Evolutionary conservation across 768 basidiomycete species (phyloP).

Genomic region (Kwoniella shandongensis): DNA sequence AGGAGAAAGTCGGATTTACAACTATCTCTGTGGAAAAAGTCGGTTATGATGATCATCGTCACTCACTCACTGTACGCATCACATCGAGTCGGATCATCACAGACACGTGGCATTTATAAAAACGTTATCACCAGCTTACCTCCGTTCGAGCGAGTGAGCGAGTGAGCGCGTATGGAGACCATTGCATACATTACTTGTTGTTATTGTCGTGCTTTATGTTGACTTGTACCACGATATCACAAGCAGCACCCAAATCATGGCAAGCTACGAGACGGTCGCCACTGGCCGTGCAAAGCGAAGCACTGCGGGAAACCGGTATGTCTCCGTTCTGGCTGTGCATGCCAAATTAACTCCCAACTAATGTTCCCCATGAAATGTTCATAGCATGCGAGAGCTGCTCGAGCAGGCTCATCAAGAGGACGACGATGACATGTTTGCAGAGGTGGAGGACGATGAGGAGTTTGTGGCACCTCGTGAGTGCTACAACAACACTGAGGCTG

Average conservation of each 20-base stretch:
- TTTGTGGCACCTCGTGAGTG: conserved; percentile 45
- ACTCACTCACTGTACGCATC: too few relatives aligned
- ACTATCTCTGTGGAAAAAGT: background rate
- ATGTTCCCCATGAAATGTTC: background rate
- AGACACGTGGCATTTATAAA: conserved; percentile 1
- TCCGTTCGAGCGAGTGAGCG: too few relatives aligned
- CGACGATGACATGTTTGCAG: conserved; percentile 47
- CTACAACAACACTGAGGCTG: background rate
- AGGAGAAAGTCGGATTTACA: background rate
- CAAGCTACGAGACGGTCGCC: conserved; percentile 35
- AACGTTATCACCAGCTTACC: too few relatives aligned
- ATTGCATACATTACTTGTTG: too few relatives aligned
- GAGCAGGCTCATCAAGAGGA: conserved; percentile 51
- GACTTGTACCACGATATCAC: too few relatives aligned
- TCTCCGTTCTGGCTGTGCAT: background rate
- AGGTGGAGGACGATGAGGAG: conserved; percentile 50
- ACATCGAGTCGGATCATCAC: too few relatives aligned
- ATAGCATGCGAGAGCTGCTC: conserved; percentile 49
- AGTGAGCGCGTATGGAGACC: too few relatives aligned
- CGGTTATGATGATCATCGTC: conserved; percentile 2
- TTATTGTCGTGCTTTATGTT: too few relatives aligned
- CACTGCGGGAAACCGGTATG: conserved; percentile 51
- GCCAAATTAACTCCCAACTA: conserved; percentile 6
- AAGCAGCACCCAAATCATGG: conserved; percentile 5
- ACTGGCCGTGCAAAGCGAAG: conserved; percentile 42